phyloP scores from a whole-genome alignment of 164 flowering plant species.

The Taxillus chinensis region DNA sequence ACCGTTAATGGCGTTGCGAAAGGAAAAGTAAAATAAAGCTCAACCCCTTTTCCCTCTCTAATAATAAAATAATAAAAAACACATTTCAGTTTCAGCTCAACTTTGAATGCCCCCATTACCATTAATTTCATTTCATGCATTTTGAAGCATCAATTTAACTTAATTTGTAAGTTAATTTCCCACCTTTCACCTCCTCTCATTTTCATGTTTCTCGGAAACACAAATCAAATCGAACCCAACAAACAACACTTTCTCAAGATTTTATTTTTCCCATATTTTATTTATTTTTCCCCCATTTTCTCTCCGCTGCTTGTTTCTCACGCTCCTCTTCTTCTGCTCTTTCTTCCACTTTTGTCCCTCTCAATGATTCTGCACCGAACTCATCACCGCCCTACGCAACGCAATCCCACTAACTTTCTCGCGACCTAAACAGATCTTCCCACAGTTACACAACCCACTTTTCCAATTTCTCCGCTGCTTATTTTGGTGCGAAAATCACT shows the following conservation, averaged over 20 bases:
- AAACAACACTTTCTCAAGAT: constrained; percentile 6
- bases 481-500: background rate
- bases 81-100: too few species aligned
- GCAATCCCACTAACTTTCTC: background rate
- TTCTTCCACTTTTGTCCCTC: background rate
- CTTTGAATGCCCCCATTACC: too few species aligned
- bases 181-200: too few species aligned
- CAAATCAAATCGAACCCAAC: too few species aligned
- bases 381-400: background rate
- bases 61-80: too few species aligned
- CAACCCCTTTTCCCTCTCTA: too few species aligned
- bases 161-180: too few species aligned
- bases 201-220: too few species aligned
- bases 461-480: background rate
- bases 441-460: background rate
- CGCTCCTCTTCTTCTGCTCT: background rate
- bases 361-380: background rate
- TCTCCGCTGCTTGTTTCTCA: background rate
- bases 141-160: too few species aligned
- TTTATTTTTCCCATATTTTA: background rate
- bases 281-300: background rate
- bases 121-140: too few species aligned
- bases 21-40: too few species aligned
- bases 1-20: too few species aligned
- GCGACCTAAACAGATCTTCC: background rate